Evolutionary conservation across 345 rosid species (phyloP).

Genomic region (Populus ilicifolia): DNA sequence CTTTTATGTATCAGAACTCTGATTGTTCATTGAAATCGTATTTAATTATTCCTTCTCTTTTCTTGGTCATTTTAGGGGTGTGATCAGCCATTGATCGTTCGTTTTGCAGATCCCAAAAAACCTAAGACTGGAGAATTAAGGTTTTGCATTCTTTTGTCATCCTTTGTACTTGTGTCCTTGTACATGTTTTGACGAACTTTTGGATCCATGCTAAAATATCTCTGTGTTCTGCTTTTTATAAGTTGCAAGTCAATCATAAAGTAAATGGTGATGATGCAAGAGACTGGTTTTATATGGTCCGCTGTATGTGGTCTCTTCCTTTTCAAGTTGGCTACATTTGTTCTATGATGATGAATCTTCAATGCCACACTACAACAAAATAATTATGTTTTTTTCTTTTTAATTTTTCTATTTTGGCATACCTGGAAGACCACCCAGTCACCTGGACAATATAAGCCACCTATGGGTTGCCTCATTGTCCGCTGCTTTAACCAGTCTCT

Average conservation of each 20-base stretch:
- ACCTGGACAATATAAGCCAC: neutral
- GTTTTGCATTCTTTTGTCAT: constrained; percentile 32
- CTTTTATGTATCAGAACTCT: neutral
- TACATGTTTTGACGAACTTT: neutral
- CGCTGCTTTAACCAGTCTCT: too few relatives aligned
- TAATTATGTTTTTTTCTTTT: neutral
- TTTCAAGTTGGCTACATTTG: neutral
- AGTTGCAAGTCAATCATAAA: constrained; percentile 2
- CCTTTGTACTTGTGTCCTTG: constrained; percentile 5
- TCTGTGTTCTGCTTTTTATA: neutral
- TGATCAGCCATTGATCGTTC: constrained; percentile 72
- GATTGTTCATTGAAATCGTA: constrained; percentile 15
- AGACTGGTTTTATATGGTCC: neutral
- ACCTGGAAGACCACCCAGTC: neutral
- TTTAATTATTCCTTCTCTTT: constrained; percentile 2
- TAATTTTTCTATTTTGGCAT: neutral
- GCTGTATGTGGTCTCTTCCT: neutral
- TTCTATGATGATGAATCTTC: neutral
- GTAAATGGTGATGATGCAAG: neutral
- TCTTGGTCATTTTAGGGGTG: constrained; percentile 53
- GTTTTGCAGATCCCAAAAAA: constrained; percentile 77
- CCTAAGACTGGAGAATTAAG: constrained; percentile 65
- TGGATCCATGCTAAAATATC: neutral
- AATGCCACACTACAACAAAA: neutral
- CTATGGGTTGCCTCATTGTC: neutral